These are phyloP conservation scores for Neonectria ditissima DNA, from an alignment of 2,329 filamentous ascomycete genomes.

Conservation along the genomic window DNA sequence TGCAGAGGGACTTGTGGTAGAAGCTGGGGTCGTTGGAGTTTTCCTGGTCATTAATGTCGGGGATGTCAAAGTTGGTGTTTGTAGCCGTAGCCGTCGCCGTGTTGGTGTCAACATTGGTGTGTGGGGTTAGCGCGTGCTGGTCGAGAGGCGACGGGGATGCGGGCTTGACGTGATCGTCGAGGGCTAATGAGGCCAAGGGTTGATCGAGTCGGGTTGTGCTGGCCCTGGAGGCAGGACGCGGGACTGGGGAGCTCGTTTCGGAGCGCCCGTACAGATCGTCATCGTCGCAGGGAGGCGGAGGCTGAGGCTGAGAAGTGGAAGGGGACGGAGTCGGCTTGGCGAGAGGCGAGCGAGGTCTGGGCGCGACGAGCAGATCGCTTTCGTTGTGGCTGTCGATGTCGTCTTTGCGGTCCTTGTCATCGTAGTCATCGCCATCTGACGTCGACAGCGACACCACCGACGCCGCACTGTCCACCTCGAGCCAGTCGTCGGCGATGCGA, in stretches of 20 bases:
- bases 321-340: too few species aligned
- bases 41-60: not conserved
- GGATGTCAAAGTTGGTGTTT: not conserved
- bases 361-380: not conserved
- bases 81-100: not conserved
- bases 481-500: slow-evolving; percentile 39
- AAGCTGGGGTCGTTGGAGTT: slow-evolving; percentile 17
- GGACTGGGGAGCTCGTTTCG: not conserved
- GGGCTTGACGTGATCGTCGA: not conserved
- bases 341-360: too few species aligned
- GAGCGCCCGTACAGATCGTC: not conserved
- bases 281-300: not conserved
- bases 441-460: slow-evolving; percentile 36
- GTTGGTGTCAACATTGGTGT: not conserved
- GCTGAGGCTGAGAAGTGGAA: too few species aligned
- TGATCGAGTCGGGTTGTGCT: not conserved
- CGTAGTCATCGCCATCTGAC: slow-evolving; percentile 19
- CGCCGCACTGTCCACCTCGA: slow-evolving; percentile 33
- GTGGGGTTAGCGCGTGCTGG: slow-evolving; percentile 4
- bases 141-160: not conserved
- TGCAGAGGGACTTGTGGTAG: slow-evolving; percentile 26
- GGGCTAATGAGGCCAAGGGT: not conserved
- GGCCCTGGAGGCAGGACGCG: not conserved
- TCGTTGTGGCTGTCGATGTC: slow-evolving; percentile 1
- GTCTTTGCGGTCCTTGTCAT: slow-evolving; percentile 10